A percentile compares a stretch with the other conserved stretches of the same genome.
Evolutionary conservation across 2,329 filamentous ascomycete genomes (phyloP).

Genomic region (Cladosporium halotolerans): DNA sequence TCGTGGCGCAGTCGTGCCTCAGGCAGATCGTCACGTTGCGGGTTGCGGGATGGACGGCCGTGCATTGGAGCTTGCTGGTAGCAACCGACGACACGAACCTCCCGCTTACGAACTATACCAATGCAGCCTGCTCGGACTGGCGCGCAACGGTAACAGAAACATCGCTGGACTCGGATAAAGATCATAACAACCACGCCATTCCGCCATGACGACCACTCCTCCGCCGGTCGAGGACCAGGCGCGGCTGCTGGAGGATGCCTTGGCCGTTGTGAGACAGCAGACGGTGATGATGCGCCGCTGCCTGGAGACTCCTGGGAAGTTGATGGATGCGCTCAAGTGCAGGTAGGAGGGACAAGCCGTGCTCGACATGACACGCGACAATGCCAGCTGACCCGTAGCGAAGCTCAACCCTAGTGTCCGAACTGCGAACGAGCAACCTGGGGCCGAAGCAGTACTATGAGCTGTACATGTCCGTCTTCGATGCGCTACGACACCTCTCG

Average conservation of each 20-base stretch:
- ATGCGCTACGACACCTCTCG: constrained; percentile 91
- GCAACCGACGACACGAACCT: not conserved
- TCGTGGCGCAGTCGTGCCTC: too few relatives aligned
- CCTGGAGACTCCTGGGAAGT: constrained; percentile 91
- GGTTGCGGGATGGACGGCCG: too few relatives aligned
- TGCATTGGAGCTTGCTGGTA: not conserved
- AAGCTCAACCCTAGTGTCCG: constrained; percentile 96
- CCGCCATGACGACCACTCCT: constrained; percentile 40
- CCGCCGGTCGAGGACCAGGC: constrained; percentile 55
- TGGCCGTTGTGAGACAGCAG: constrained; percentile 94
- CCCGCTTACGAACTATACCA: not conserved
- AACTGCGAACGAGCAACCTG: constrained; percentile 90
- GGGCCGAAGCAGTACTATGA: constrained; percentile 99
- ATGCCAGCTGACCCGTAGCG: constrained; percentile 15
- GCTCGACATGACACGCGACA: constrained; percentile 21
- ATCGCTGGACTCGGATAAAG: not conserved
- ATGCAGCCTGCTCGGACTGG: constrained; percentile 7
- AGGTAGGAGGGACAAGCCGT: constrained; percentile 57
- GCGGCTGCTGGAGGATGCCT: constrained; percentile 92
- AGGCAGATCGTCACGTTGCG: too few relatives aligned
- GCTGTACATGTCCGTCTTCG: constrained; percentile 98
- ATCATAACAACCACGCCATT: not conserved
- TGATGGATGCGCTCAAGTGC: constrained; percentile 99
- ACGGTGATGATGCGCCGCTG: constrained; percentile 96
- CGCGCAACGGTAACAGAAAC: constrained; percentile 10